Percentiles rank a stretch among this genome's conserved stretches.
Evolutionary conservation across 23 red algal genomes (phyloP).

Genomic region (Gracilaria gracilis): DNA sequence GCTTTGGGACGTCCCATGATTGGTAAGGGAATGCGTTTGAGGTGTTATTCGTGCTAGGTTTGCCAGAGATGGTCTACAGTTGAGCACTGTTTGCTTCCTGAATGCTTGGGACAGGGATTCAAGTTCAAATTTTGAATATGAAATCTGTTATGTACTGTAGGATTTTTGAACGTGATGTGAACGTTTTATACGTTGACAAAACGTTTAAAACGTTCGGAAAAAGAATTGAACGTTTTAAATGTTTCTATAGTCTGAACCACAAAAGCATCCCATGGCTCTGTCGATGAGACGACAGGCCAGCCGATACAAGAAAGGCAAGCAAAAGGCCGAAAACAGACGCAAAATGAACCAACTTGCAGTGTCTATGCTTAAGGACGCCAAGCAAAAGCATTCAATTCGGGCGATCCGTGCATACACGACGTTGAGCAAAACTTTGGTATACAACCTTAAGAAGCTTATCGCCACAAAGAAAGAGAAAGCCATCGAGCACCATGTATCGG

Average conservation of each 20-base stretch:
- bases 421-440: no score
- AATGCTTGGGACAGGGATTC: not conserved
- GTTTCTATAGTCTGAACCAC: not conserved
- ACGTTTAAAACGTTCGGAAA: not conserved
- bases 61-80: not conserved
- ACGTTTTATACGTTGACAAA: not conserved
- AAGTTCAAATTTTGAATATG: slow-evolving; percentile 15
- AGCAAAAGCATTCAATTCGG: no score
- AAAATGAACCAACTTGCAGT: no score
- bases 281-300: no score
- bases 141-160: not conserved
- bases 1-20: not conserved
- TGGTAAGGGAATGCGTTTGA: not conserved
- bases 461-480: no score
- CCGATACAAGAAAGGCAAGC: no score
- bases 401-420: no score
- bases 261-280: no score
- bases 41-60: not conserved
- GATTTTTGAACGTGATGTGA: not conserved
- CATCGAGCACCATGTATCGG: no score
- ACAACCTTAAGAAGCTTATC: no score
- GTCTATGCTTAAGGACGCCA: no score
- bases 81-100: slow-evolving; percentile 5
- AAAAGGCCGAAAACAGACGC: no score
- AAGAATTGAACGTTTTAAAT: slow-evolving; percentile 3